Evolutionary conservation across 257 asterid genomes (phyloP), one percentile per base, ranked within the genome.

Genomic region (Salvia splendens): DNA sequence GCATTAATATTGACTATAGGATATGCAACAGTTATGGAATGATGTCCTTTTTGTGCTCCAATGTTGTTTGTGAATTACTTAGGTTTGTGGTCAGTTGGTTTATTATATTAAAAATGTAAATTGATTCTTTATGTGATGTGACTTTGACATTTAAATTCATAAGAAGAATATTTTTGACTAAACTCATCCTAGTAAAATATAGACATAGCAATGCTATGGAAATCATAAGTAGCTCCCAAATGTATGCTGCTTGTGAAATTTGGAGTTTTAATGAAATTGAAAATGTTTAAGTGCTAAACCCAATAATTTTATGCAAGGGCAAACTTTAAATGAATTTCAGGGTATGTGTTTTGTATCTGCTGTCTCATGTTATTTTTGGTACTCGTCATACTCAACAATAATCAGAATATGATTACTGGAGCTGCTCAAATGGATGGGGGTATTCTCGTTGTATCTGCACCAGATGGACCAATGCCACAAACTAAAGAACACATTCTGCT

Each of bases 351-450:
- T 64, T 59, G 63, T 7, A 3, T 33, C 36, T 8, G 33, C 40
- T 55, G 40, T 56, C 38, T 75, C 42, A 42, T 56, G 49, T 20
- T 46, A 5, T 49, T 24, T 73, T 68, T 36, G 35, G 15, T 48
- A 6, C 33, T 63, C 41, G 10, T 24, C 40, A 72, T 41, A 52
- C 42, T 47, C 15, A 24, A 24, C 2, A 24, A 24, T 24, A 12
- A 2, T n/a, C 78, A 92, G 97, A 92, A 92, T 77, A 89, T 92
- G 98, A 92, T 92, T 72, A 92, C 98, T 60, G 96, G 96, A 71
- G 98, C 98, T 79, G 96, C 98, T 62, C 98, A 92, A 79, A 92
- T 92, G 98, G 98, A 92, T 75, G 98, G 96, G 11, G 97, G 97
- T 15, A 92, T 92, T 75, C 83, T 89, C 65, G 96, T 92, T 64